Evolutionary conservation across 495 filamentous ascomycete species (phyloP).

Genomic region (Trichocladium uniseriatum): DNA sequence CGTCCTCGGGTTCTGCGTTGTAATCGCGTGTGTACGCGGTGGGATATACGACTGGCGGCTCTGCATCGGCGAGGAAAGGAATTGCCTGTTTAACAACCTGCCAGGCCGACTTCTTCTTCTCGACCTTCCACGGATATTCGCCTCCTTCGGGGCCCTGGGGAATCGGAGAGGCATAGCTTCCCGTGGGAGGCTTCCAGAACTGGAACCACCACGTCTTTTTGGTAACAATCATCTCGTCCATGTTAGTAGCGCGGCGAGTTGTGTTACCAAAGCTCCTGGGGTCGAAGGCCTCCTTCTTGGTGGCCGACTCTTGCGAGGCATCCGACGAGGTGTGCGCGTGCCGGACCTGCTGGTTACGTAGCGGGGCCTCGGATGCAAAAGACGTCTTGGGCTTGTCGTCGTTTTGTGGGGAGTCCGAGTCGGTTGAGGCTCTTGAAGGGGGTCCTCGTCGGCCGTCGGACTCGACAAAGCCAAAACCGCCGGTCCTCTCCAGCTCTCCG

Average conservation of each 20-base stretch:
- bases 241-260: conserved; percentile 33
- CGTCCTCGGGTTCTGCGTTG: conserved; percentile 52
- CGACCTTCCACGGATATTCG: conserved; percentile 32
- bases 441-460: background rate
- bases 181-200: conserved; percentile 46
- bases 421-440: background rate
- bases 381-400: conserved; percentile 24
- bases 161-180: conserved; percentile 44
- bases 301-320: conserved; percentile 26
- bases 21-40: conserved; percentile 57
- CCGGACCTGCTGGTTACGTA: conserved; percentile 11
- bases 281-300: conserved; percentile 24
- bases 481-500: conserved; percentile 43
- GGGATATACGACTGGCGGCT: conserved; percentile 52
- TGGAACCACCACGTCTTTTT: conserved; percentile 41
- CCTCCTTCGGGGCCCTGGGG: conserved; percentile 39
- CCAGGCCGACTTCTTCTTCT: conserved; percentile 38
- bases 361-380: conserved; percentile 24
- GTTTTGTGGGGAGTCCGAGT: conserved; percentile 4
- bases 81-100: conserved; percentile 34
- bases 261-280: conserved; percentile 33
- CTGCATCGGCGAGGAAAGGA: conserved; percentile 31
- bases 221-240: conserved; percentile 35
- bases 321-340: conserved; percentile 30
- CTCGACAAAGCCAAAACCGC: conserved; percentile 42